A percentile compares a stretch with the other conserved stretches of the same genome.
These are phyloP conservation scores for Globisporangium rhizosaccharum DNA, from an alignment of 352 stramenopile species.

Conservation along the genomic window DNA sequence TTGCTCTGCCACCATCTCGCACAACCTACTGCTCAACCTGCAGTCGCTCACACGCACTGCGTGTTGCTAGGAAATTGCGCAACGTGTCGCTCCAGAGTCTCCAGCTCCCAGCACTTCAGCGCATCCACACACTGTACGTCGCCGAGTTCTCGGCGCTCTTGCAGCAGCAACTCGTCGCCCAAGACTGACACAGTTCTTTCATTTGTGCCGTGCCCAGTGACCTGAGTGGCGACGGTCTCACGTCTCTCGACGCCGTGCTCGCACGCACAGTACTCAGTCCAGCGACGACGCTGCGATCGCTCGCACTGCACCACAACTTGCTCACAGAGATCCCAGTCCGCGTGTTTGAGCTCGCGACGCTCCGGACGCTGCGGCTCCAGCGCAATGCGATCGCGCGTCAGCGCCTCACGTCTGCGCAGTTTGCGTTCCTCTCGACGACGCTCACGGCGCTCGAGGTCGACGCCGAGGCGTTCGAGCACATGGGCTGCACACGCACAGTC, in stretches of 20 bases:
- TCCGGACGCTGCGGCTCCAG: slow-evolving; percentile 5
- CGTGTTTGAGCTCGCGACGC: slow-evolving; percentile 6
- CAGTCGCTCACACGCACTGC: neutral
- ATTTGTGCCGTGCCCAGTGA: neutral
- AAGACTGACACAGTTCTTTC: neutral
- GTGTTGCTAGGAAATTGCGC: slow-evolving; percentile 7
- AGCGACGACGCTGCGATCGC: slow-evolving; percentile 1
- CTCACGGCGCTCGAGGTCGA: slow-evolving; percentile 10
- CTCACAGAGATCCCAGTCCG: slow-evolving; percentile 3
- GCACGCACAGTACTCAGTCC: neutral
- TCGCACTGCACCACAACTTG: slow-evolving; percentile 6
- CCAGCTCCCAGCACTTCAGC: slow-evolving; percentile 4
- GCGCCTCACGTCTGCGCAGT: slow-evolving; percentile 10
- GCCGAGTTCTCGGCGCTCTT: neutral
- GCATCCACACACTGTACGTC: slow-evolving; percentile 9
- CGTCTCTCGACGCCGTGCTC: slow-evolving; percentile 4
- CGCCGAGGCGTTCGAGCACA: slow-evolving; percentile 8
- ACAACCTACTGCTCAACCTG: no score
- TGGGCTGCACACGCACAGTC: slow-evolving; percentile 1
- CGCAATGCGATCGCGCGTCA: slow-evolving; percentile 11
- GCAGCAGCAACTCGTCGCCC: neutral
- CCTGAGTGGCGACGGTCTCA: slow-evolving; percentile 5
- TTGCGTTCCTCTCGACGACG: slow-evolving; percentile 4
- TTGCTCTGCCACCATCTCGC: no score
- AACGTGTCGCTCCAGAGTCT: slow-evolving; percentile 10